A percentile compares a stretch with the other conserved stretches of the same genome.
Evolutionary conservation across 148 eudicot species (phyloP).

Genomic region (Cornus florida): DNA sequence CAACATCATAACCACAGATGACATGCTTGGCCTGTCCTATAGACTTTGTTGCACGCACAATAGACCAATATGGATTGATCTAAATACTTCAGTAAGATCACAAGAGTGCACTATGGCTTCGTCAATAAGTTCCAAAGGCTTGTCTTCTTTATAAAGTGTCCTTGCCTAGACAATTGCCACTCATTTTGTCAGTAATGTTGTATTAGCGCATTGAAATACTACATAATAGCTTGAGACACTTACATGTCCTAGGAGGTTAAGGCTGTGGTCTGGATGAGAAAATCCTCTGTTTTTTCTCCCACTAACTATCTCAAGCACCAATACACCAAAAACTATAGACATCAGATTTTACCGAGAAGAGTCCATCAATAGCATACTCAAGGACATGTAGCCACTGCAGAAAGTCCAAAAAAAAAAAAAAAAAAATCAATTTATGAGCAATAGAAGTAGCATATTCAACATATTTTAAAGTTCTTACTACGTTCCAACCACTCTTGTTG

Average conservation of each 20-base stretch:
- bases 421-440: background rate
- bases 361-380: slow-evolving; percentile 1
- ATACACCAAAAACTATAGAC: slow-evolving; percentile 2
- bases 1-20: background rate
- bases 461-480: background rate
- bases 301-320: background rate
- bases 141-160: slow-evolving; percentile 6
- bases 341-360: slow-evolving; percentile 4
- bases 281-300: slow-evolving; percentile 4
- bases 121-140: slow-evolving; percentile 4
- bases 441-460: background rate
- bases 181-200: no score
- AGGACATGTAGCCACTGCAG: slow-evolving; percentile 3
- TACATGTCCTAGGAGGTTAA: slow-evolving; percentile 5
- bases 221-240: background rate
- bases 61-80: slow-evolving; percentile 13
- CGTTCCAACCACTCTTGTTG: slow-evolving; percentile 6
- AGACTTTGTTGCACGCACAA: slow-evolving; percentile 13
- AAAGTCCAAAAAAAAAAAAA: background rate
- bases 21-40: slow-evolving; percentile 5
- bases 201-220: no score
- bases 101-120: background rate
- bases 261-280: slow-evolving; percentile 1
- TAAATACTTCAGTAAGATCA: background rate
- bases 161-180: background rate